phyloP scores from a whole-genome alignment of 2,329 filamentous ascomycete species.

The Cladosporium halotolerans region DNA sequence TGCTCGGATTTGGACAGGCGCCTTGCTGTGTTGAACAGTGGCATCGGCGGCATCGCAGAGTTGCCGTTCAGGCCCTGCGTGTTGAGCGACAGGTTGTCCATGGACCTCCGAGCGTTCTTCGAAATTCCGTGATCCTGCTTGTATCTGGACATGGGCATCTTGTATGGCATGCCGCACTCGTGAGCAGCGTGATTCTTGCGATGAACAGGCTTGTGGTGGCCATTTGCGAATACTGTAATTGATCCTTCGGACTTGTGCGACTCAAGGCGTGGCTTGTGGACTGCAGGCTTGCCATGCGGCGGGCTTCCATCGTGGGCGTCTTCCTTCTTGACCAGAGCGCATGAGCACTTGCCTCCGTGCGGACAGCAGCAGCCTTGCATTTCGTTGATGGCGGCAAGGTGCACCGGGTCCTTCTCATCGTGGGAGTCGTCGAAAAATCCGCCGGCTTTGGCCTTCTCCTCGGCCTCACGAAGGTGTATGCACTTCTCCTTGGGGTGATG shows the following conservation, averaged over 20 bases:
- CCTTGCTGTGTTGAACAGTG: slow-evolving; percentile 12
- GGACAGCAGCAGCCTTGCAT: slow-evolving; percentile 47
- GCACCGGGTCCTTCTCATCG: slow-evolving; percentile 20
- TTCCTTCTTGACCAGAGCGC: slow-evolving; percentile 53
- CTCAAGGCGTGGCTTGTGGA: slow-evolving; percentile 51
- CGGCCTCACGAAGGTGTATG: slow-evolving; percentile 35
- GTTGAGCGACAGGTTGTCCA: slow-evolving; percentile 44
- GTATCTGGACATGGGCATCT: slow-evolving; percentile 53
- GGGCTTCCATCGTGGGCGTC: slow-evolving; percentile 23
- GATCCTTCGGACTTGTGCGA: slow-evolving; percentile 54
- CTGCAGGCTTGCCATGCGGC: slow-evolving; percentile 34
- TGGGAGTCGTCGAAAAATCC: slow-evolving; percentile 21
- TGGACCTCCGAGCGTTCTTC: slow-evolving; percentile 42
- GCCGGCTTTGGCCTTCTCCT: slow-evolving; percentile 27
- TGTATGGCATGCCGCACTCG: slow-evolving; percentile 57
- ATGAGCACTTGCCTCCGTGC: slow-evolving; percentile 55
- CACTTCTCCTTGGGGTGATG: slow-evolving; percentile 50
- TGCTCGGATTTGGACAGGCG: slow-evolving; percentile 29
- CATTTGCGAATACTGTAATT: slow-evolving; percentile 56
- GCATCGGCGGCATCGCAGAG: not conserved
- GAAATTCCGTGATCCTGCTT: slow-evolving; percentile 40
- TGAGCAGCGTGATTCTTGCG: slow-evolving; percentile 60
- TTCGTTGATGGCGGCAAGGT: slow-evolving; percentile 30
- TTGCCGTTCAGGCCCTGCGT: slow-evolving; percentile 10
- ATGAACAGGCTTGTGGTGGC: slow-evolving; percentile 59